These are phyloP conservation scores for Erodium trifolium DNA, from an alignment of 441 rosid species.

Conservation along the genomic window DNA sequence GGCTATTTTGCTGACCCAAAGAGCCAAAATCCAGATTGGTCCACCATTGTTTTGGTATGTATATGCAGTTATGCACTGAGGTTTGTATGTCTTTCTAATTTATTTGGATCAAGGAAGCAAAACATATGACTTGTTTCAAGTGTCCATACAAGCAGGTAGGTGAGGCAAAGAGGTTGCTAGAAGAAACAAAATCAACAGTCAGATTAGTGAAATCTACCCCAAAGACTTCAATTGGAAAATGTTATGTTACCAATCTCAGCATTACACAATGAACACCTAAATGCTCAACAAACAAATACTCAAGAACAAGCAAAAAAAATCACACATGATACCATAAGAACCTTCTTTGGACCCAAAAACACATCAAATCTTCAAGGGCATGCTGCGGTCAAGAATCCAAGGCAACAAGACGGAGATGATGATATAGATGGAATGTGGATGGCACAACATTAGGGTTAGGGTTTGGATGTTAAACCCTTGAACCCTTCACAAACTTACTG, in stretches of 20 bases:
- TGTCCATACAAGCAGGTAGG: neutral
- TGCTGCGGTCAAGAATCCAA: too few species aligned
- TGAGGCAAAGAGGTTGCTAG: neutral
- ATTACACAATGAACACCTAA: neutral
- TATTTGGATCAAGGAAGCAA: neutral
- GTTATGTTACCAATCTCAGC: neutral
- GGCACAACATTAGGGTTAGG: neutral
- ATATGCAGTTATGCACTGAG: too few species aligned
- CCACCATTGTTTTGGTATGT: too few species aligned
- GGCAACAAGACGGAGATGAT: neutral
- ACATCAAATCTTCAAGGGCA: neutral
- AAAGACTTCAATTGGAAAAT: neutral
- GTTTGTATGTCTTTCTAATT: too few species aligned
- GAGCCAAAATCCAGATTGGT: too few species aligned
- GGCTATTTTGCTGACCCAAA: too few species aligned
- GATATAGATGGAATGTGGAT: neutral
- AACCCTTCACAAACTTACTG: conserved; percentile 28
- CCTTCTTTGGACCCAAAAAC: neutral
- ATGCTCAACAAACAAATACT: neutral
- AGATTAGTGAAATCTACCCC: neutral
- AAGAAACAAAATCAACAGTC: neutral
- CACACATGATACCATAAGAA: neutral
- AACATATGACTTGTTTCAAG: neutral
- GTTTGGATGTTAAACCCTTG: neutral
- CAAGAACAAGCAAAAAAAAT: neutral